Evolutionary conservation across 140 eudicot genomes (phyloP).

Genomic region (Ambrosia hybrid): DNA sequence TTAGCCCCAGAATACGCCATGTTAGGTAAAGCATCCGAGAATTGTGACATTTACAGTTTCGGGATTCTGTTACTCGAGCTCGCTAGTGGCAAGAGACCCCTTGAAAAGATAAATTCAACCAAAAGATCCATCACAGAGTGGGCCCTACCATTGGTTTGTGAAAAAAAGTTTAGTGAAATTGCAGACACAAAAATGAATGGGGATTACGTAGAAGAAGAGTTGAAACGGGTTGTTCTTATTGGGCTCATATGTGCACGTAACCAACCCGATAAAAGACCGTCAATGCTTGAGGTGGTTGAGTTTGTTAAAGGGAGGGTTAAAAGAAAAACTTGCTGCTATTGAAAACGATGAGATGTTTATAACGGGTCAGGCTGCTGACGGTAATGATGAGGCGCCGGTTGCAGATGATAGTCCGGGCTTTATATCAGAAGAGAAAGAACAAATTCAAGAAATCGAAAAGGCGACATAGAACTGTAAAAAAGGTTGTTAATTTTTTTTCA

Average conservation of each 20-base stretch:
- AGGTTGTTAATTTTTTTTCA: background rate
- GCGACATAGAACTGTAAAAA: slow-evolving; percentile 28
- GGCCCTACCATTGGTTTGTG: slow-evolving; percentile 53
- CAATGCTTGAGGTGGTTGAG: slow-evolving; percentile 57
- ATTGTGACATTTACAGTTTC: slow-evolving; percentile 60
- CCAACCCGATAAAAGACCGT: slow-evolving; percentile 52
- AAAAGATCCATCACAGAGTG: slow-evolving; percentile 46
- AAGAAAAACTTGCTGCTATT: slow-evolving; percentile 38
- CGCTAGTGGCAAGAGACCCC: slow-evolving; percentile 55
- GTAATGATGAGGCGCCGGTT: slow-evolving; percentile 28
- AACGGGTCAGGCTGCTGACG: slow-evolving; percentile 24
- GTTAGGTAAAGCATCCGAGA: slow-evolving; percentile 57
- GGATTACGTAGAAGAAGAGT: slow-evolving; percentile 49
- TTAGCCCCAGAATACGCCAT: slow-evolving; percentile 61
- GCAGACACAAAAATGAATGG: slow-evolving; percentile 57
- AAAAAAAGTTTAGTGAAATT: slow-evolving; percentile 45
- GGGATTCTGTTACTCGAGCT: slow-evolving; percentile 58
- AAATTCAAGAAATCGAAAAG: slow-evolving; percentile 32
- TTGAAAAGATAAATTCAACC: slow-evolving; percentile 44
- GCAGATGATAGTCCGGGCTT: slow-evolving; percentile 33
- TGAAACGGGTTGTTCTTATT: slow-evolving; percentile 43
- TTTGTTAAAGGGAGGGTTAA: slow-evolving; percentile 47
- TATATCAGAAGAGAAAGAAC: slow-evolving; percentile 39
- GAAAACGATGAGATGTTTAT: slow-evolving; percentile 45
- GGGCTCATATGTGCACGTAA: slow-evolving; percentile 52